Base-by-base conservation (phyloP, 148 eudicot genomes). In the Amaranthus cruentus region DNA sequence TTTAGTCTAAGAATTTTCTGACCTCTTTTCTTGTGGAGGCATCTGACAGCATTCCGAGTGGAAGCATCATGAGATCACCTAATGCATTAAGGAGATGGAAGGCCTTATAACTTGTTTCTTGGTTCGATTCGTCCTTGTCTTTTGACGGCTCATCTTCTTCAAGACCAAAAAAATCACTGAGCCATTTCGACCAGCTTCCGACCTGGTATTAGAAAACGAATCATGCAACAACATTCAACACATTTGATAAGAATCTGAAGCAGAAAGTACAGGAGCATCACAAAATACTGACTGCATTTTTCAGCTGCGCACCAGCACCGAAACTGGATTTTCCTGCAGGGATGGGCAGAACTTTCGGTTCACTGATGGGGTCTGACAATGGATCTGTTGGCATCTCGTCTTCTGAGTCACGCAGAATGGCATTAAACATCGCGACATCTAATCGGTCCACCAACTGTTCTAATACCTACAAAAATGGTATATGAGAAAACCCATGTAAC, bases 31-130 rank as follows among this genome's bases (percentile, higher is more conserved):
- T 88, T 28, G 85, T 91, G 73, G 86, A 78, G 49, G 71, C 69
- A 80, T 95, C 96, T 52, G 84, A 86, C 64, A 95, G 87, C 93
- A 95, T 90, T 78, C 85, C 98, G 47, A 84, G 80, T 7, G 98
- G 98, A 73, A 95, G 97, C 98, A 90, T 95, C 98, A 95, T 91
- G 55, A 95, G 90, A 80, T 95, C 88, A 63, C 98, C 91, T 82
- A 95, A 73, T 47, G 97, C 96, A 76, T 86, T 86, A 47, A 95
- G 90, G 71, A 91, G 89, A 74, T 84, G 87, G 79, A 95, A 95
- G 14, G 91, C 83, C 77, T 86, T 89, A 73, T 86, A 90, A 50
- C 87, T 47, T 66, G 73, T 80, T 51, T 73, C 85, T 47, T 53
- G 69, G 13, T 69, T 76, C 47, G 79, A 72, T 66, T 77, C 68